Evolutionary conservation across 768 basidiomycete species (phyloP).

Genomic region (Psilocybe cyanescens): DNA sequence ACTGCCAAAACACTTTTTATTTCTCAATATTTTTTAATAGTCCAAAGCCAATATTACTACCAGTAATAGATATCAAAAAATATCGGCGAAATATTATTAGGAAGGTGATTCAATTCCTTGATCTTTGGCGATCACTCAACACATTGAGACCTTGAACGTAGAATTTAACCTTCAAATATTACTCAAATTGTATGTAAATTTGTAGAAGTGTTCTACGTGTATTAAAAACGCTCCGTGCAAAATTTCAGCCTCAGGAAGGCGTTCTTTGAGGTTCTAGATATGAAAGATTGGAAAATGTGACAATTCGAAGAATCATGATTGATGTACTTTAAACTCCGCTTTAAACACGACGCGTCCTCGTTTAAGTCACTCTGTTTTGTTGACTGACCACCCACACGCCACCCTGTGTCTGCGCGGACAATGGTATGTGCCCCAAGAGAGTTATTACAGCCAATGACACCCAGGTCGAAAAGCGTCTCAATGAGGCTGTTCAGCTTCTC

Average conservation of each 20-base stretch:
- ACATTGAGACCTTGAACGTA: not conserved
- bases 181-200: not conserved
- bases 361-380: not conserved
- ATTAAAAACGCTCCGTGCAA: too few species aligned
- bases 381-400: too few species aligned
- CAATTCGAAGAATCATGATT: too few species aligned
- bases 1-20: too few species aligned
- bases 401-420: too few species aligned
- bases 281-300: too few species aligned
- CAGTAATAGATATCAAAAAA: not conserved
- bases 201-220: not conserved
- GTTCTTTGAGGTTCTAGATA: too few species aligned
- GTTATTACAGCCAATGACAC: slow-evolving; percentile 3
- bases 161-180: not conserved
- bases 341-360: not conserved
- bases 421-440: not conserved
- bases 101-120: not conserved
- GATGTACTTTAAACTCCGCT: not conserved
- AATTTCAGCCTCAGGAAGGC: too few species aligned
- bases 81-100: not conserved
- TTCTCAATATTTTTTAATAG: too few species aligned
- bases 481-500: slow-evolving; percentile 4
- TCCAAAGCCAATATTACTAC: too few species aligned
- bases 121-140: not conserved
- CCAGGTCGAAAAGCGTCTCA: slow-evolving; percentile 1